Base-by-base conservation (phyloP, 345 rosid genomes). In the Hypericum androsaemum region DNA sequence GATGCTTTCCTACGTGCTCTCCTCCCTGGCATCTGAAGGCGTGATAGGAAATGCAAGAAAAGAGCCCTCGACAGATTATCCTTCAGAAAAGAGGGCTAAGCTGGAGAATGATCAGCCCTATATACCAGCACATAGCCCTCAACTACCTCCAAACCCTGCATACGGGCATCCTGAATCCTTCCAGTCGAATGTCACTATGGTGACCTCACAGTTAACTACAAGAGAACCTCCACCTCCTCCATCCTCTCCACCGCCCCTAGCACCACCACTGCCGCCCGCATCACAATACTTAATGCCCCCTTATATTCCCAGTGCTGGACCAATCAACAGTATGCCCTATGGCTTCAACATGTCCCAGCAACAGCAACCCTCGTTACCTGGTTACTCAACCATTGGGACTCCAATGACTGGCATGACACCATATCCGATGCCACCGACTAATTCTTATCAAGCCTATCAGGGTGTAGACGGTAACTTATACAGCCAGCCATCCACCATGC, bases 1-100 rank as follows among this genome's bases (percentile, higher is more conserved):
- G 61, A 81, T 92, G 98, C 95, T 92, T 54, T 85, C 98, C 9
- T 74, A 64, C n/a, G 98, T 88, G 46, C 85, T 92, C 44, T 85
- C 97, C 17, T 85, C 98, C 47, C 78, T 92, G 28, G 95, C 90
- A 50, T 85, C 98, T 10, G 95, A 88, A 68, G 90, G 83, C 22
- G 75, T 79, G 70, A 80, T 81, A 2, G 72, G 74, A 40, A 74
- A 78, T 64, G 59, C 78, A 17, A 50, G 50, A 39, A 77, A 76
- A 50, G 88, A 77, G 59, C 52, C 84, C 14, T 62, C 80, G 5
- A 52, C 46, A 0, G 85, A 83, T 59, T 67, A 59, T 51, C 78
- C 74, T n/a, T 56, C 79, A 0, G 95, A 83, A 56, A 92, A 92
- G 70, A 75, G 86, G 70, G 72, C 81, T n/a, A 92, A 77, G 85